Conservation (phyloP, 2,329 filamentous ascomycete species). For the Ramularia endophylla region DNA sequence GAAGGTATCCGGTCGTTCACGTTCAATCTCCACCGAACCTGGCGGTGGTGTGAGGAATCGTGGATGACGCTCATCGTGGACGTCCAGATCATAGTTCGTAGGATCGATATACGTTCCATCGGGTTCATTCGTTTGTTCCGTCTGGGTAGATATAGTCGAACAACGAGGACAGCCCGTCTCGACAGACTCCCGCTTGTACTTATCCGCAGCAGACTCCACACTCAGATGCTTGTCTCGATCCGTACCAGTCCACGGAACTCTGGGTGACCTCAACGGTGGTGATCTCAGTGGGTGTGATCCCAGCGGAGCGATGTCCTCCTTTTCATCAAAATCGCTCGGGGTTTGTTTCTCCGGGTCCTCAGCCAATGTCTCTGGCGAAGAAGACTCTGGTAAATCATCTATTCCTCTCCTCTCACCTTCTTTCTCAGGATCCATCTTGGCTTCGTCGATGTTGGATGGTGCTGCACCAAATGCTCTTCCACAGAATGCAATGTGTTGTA, state of each 20-base stretch:
- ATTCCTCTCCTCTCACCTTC: not conserved
- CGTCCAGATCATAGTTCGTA: too few relatives aligned
- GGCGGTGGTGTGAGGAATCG: not conserved
- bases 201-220: not conserved
- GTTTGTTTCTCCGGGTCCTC: not conserved
- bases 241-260: not conserved
- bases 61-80: too few relatives aligned
- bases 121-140: not conserved
- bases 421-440: conserved; percentile 2
- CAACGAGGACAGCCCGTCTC: not conserved
- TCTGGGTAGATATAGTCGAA: not conserved
- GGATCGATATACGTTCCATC: not conserved
- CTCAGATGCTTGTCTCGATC: conserved; percentile 1
- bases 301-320: not conserved
- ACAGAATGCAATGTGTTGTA: too few relatives aligned
- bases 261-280: not conserved
- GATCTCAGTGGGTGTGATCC: not conserved
- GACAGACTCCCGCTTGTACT: not conserved
- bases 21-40: not conserved
- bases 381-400: not conserved
- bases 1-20: not conserved
- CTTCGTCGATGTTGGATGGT: too few relatives aligned
- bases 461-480: too few relatives aligned
- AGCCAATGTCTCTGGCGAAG: not conserved
- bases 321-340: not conserved